A percentile compares a stretch with the other conserved stretches of the same genome.
These are phyloP conservation scores for Penicillium sp. DNA, from an alignment of 2,329 filamentous ascomycete genomes.

Conservation along the genomic window DNA sequence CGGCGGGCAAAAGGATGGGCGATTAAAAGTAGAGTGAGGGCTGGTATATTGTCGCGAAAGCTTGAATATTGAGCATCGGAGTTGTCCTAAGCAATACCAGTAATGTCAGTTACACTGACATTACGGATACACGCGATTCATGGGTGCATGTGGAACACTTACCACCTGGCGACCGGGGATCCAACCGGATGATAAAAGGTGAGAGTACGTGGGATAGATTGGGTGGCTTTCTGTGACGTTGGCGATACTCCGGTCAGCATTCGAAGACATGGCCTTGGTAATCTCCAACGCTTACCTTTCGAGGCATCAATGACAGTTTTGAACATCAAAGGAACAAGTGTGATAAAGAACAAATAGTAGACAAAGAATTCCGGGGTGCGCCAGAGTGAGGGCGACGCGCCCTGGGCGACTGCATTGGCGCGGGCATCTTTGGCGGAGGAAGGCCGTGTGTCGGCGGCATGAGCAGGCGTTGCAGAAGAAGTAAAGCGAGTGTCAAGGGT, in stretches of 20 bases:
- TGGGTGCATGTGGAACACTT: conserved; percentile 35
- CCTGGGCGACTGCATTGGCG: conserved; percentile 44
- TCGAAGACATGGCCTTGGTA: background rate
- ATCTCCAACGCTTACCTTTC: conserved; percentile 57
- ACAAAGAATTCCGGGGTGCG: conserved; percentile 79
- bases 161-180: conserved; percentile 87
- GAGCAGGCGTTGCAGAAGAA: conserved; percentile 67
- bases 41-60: conserved; percentile 83
- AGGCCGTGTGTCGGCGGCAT: conserved; percentile 51
- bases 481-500: conserved; percentile 72
- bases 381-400: conserved; percentile 70
- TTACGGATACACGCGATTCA: background rate
- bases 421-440: conserved; percentile 37
- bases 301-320: conserved; percentile 86
- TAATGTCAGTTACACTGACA: conserved; percentile 16
- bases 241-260: conserved; percentile 15
- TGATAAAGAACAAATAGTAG: conserved; percentile 69
- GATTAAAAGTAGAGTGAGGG: conserved; percentile 69
- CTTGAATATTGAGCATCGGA: conserved; percentile 84
- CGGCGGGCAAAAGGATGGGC: conserved; percentile 77
- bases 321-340: conserved; percentile 80
- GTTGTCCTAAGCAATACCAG: conserved; percentile 62
- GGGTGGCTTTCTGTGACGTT: conserved; percentile 68
- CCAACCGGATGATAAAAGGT: conserved; percentile 77
- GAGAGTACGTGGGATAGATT: conserved; percentile 72